These are phyloP conservation scores for Carex scoparia DNA, from an alignment of 176 grass and related monocot genomes.

Conservation along the genomic window DNA sequence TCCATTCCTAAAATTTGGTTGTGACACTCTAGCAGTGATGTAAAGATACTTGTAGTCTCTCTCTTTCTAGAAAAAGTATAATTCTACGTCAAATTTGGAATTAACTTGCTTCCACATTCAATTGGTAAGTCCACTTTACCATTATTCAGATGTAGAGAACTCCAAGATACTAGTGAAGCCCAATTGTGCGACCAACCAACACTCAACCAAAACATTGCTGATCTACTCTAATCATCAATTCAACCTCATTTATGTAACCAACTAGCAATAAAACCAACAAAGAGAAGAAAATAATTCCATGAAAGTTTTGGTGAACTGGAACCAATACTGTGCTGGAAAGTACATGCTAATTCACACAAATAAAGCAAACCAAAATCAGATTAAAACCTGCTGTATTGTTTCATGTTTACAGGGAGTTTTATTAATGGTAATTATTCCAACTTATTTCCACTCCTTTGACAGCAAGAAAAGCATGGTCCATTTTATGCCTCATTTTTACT, in stretches of 20 bases:
- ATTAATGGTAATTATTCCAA: neutral
- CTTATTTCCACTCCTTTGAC: neutral
- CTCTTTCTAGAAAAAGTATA: neutral
- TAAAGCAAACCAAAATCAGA: neutral
- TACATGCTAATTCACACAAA: neutral
- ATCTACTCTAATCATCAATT: neutral
- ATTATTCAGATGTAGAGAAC: neutral
- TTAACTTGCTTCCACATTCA: neutral
- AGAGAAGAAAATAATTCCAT: neutral
- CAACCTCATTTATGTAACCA: neutral
- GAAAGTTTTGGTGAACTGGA: neutral
- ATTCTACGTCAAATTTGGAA: neutral
- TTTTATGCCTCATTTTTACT: neutral
- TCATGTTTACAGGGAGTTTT: neutral
- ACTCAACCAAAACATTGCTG: neutral
- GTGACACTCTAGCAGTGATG: neutral
- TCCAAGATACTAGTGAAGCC: neutral
- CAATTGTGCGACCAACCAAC: neutral
- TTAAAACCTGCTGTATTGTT: neutral
- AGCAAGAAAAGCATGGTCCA: neutral
- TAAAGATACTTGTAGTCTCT: neutral
- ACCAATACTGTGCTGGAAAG: neutral
- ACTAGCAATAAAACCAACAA: neutral
- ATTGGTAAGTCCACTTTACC: neutral
- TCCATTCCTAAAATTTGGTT: neutral